Base-by-base conservation (phyloP, 371 early-diverging fungal species). In the Dinochytrium kinnereticum region DNA sequence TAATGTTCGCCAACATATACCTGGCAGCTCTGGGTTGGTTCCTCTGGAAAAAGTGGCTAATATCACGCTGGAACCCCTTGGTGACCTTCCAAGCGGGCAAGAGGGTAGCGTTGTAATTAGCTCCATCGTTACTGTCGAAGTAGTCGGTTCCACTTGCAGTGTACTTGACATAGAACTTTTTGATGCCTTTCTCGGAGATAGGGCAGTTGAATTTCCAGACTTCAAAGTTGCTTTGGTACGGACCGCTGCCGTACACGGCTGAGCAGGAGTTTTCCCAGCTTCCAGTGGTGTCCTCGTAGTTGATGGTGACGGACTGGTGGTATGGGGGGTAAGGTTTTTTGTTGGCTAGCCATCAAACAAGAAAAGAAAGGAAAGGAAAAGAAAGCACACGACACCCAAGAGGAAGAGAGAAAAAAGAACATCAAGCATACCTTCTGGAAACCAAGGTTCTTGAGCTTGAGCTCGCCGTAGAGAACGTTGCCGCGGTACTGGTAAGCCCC, bases 81-180 rank as follows among this genome's bases (percentile, higher is more conserved):
- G 73, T 53, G 21, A 55, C 3, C 30, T 66, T 34, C n/a, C 7
- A 24, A 2, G 49, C n/a, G 1, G 64, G 49, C 2, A n/a, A 5
- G 3, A 19, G 19, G n/a, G 51, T 66, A 13, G 55, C 68, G 31
- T 3, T 1, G 55, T 67, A 67, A 57, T 66, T 66, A 2, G 1
- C 7, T 19, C 38, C 70, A 36, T 64, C 66, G 67, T 83, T 85
- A 49, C 80, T 79, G 44, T 85, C 85, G 71, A 78, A 82, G 53
- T 85, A 83, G 34, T 77, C 78, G 1, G 50, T 73, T 26, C 85
- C 85, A 59, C 39, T 49, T 0, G 81, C 81, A 24, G 59, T 65
- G 71, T 84, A 84, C 77, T 80, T 61, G 37, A 82, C 75, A 50
- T 84, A 82, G 59, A 84, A 84, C 61, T 85, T 68, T 31, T 75